Base-by-base conservation (phyloP, 306 rosid species). In the Vigna mungo region DNA sequence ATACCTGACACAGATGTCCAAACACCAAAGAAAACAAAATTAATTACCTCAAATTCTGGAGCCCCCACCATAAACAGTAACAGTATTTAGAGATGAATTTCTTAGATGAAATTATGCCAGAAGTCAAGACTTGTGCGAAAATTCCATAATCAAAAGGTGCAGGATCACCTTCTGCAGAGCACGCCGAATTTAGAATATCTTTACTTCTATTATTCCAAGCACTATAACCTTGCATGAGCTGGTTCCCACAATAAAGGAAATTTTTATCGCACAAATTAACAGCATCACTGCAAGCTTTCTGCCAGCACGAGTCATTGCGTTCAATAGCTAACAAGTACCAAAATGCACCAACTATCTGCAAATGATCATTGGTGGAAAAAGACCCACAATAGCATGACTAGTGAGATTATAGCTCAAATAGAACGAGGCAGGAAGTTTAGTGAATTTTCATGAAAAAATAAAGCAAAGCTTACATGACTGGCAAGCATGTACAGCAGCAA, bases 41-140 rank as follows among this genome's bases (percentile, higher is more conserved):
- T 49, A 79, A 63, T 71, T 78, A 92, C 97, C 99, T 95, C 83
- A 95, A 86, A 66, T 95, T 95, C 80, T 95, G 99, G 62, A 92
- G 93, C 59, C 99, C 99, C 99, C 99, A 95, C 99, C 97, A 95
- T 59, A 95, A 85, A 80, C 99, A 92, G 84, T 92, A 95, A 85
- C 97, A 92, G 77, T 95, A 95, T 74, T 95, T 95, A 63, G 86
- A 15, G 43, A 90, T 9, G 82, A 95, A 95, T 64, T 87, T 82
- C 54, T 81, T 92, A 5, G 97, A 84, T 32, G 95, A 82, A 60
- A 89, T 85, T 77, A 95, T 87, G 23, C 82, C 84, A 72, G 89
- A 87, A 68, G 88, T 47, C 85, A 95, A 77, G 79, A 96, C 97
- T 69, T 87, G 89, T 10, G 5, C 5, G 55, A 75, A 95, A 81